Evolutionary conservation across 2,329 filamentous ascomycete genomes (phyloP).

Genomic region (Penicillium occitanis): DNA sequence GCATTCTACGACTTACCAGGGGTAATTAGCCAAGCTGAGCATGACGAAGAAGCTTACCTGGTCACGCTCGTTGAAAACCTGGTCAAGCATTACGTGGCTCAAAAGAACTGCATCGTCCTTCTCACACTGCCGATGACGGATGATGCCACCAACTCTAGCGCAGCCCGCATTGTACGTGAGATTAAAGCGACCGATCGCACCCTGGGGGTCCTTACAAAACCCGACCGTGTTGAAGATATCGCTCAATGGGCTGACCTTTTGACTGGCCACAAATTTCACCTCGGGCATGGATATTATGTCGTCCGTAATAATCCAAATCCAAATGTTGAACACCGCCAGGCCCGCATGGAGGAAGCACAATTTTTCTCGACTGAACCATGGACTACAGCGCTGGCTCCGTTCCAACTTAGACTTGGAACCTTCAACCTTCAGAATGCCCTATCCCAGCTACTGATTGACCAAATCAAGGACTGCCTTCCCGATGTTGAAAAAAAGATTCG

Average conservation of each 20-base stretch:
- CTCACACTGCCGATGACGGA: slow-evolving; percentile 75
- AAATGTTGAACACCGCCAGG: slow-evolving; percentile 46
- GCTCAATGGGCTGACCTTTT: slow-evolving; percentile 66
- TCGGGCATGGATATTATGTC: slow-evolving; percentile 76
- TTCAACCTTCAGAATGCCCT: slow-evolving; percentile 50
- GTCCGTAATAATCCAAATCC: slow-evolving; percentile 60
- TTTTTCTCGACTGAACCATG: slow-evolving; percentile 56
- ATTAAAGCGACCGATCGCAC: slow-evolving; percentile 60
- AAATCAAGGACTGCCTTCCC: slow-evolving; percentile 45
- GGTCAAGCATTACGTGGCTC: slow-evolving; percentile 66
- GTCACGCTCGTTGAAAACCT: slow-evolving; percentile 71
- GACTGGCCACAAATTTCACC: slow-evolving; percentile 57
- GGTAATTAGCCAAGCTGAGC: slow-evolving; percentile 69
- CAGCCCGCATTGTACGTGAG: slow-evolving; percentile 63
- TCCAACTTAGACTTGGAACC: slow-evolving; percentile 54
- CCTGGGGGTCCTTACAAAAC: slow-evolving; percentile 80
- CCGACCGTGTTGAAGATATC: slow-evolving; percentile 64
- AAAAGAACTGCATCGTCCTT: slow-evolving; percentile 71
- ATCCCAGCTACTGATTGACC: slow-evolving; percentile 49
- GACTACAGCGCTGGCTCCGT: slow-evolving; percentile 41
- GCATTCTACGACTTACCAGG: slow-evolving; percentile 86
- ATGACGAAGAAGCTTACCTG: slow-evolving; percentile 65
- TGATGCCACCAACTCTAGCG: slow-evolving; percentile 73
- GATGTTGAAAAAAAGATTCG: slow-evolving; percentile 44
- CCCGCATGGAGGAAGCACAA: slow-evolving; percentile 48